These are phyloP conservation scores for Carex kokanica DNA, from an alignment of 176 grass and related monocot genomes.

Conservation along the genomic window DNA sequence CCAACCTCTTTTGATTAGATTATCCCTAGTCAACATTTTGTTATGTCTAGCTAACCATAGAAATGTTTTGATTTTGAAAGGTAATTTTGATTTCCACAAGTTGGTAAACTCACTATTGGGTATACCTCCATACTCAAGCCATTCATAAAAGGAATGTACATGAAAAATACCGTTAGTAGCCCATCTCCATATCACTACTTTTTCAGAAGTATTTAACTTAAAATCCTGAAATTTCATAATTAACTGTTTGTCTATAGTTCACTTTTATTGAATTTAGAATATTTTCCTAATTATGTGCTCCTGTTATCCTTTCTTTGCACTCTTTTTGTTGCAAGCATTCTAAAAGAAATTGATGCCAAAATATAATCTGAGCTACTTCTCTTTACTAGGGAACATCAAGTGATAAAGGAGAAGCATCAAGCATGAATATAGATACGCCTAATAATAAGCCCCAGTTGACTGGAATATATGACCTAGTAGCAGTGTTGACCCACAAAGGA, in stretches of 20 bases:
- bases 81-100: too few relatives aligned
- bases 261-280: background rate
- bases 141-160: too few relatives aligned
- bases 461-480: slow-evolving; percentile 92
- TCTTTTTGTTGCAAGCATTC: background rate
- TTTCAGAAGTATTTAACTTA: too few relatives aligned
- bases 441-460: slow-evolving; percentile 64
- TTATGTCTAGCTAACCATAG: too few relatives aligned
- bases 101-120: too few relatives aligned
- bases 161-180: too few relatives aligned
- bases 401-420: slow-evolving; percentile 54
- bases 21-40: too few relatives aligned
- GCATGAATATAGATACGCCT: slow-evolving; percentile 47
- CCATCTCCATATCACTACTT: too few relatives aligned
- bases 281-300: background rate
- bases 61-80: too few relatives aligned
- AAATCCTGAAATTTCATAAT: too few relatives aligned
- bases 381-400: slow-evolving; percentile 56
- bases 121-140: too few relatives aligned
- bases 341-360: background rate
- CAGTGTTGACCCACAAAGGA: slow-evolving; percentile 98
- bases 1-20: too few relatives aligned
- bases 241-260: background rate
- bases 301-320: background rate
- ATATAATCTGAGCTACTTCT: background rate